Base-by-base conservation (phyloP, 805 yeast species). In the Sugiyamaella marilandica region DNA sequence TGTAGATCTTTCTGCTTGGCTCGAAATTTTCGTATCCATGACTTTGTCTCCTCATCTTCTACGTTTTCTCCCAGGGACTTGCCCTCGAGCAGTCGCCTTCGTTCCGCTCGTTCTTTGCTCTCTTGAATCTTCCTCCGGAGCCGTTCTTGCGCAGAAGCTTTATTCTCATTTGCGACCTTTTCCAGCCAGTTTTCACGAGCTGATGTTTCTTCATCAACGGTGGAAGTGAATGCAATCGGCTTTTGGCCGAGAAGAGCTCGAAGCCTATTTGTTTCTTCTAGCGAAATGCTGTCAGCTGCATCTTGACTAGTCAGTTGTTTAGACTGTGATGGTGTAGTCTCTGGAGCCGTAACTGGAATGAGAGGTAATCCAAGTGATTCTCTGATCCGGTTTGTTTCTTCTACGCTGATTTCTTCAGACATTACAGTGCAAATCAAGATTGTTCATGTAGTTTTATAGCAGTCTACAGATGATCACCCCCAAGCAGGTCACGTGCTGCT, bases 231-330 rank as follows among this genome's bases (percentile, higher is more conserved):
- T 10, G 44, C 43, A 2, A 80, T 74, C 1, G 84, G 82, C 35
- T 75, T 74, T 51, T 83, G 68, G 0, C 87, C 87, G 10, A 81
- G 59, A 10, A 77, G 72, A 5, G 68, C 55, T 21, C 88, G 67
- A 7, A 81, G 68, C 57, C 66, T 70, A 60, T 83, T 82, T 0
- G 87, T 83, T 54, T 82, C 85, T 53, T 77, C 82, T 1, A 83
- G 43, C 5, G 74, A 68, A 11, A 69, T 51, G 33, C 48, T 31
- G 5, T 34, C 53, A 32, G 45, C 43, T 5, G 33, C 21, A 10
- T 36, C 10, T 14, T 45, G 35, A n/a, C 49, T 48, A 46, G 16
- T 34, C 8, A 5, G 16, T 13, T 10, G 35, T 9, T 32, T 41
- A 10, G 31, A 18, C 8, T 13, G 18, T 16, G 37, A 21, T 10